A percentile compares a stretch with the other conserved stretches of the same genome.
Evolutionary conservation across 371 early-diverging fungal genomes (phyloP).

Genomic region (Aphelidium insulamus): DNA sequence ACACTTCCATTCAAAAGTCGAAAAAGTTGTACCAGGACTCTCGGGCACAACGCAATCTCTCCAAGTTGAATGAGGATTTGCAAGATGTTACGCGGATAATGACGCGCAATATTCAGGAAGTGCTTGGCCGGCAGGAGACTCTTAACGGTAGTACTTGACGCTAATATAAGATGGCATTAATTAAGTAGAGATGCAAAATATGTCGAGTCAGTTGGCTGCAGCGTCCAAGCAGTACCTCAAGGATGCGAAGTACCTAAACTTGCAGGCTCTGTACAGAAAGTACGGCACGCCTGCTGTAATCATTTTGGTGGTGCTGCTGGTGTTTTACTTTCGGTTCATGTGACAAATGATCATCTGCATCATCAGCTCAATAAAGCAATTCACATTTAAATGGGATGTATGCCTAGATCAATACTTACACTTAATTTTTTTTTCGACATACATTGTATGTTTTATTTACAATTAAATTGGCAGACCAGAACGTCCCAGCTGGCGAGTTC

Average conservation of each 20-base stretch:
- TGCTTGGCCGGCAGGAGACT: slow-evolving; percentile 75
- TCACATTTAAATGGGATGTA: too few relatives aligned
- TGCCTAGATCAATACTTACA: too few relatives aligned
- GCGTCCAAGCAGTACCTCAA: slow-evolving; percentile 49
- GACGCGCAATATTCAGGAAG: slow-evolving; percentile 92
- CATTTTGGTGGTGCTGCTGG: slow-evolving; percentile 42
- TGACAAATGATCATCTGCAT: too few relatives aligned
- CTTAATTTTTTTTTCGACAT: too few relatives aligned
- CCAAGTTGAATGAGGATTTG: slow-evolving; percentile 82
- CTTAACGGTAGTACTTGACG: slow-evolving; percentile 30
- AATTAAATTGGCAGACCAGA: too few relatives aligned
- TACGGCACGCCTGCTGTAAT: slow-evolving; percentile 80
- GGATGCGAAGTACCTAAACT: slow-evolving; percentile 54
- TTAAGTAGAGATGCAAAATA: slow-evolving; percentile 22
- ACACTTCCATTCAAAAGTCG: slow-evolving; percentile 89
- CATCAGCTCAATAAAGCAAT: too few relatives aligned
- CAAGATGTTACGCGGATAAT: slow-evolving; percentile 89
- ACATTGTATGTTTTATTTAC: too few relatives aligned
- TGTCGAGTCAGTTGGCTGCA: slow-evolving; percentile 34
- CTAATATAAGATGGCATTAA: not conserved
- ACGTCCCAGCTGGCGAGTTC: too few relatives aligned
- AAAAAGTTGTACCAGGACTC: slow-evolving; percentile 86
- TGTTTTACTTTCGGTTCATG: slow-evolving; percentile 58
- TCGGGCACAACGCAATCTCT: slow-evolving; percentile 70
- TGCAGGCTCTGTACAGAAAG: slow-evolving; percentile 73